Evolutionary conservation across 148 eudicot genomes (phyloP), one percentile per base, ranked within the genome.

Genomic region (Cornus suecica): DNA sequence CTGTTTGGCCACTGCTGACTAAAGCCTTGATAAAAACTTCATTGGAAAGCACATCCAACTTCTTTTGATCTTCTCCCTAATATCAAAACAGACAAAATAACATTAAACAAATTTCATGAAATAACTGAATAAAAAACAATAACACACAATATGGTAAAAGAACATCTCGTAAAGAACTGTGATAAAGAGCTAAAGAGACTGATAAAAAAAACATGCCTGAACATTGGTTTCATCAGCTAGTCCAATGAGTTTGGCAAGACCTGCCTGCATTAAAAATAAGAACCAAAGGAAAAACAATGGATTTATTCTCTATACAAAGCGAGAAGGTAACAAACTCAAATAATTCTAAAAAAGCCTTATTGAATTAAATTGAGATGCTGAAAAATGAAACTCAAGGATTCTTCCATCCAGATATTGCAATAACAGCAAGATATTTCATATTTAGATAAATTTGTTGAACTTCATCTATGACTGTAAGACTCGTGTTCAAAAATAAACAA

Each of bases 31-130:
- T 69, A 63, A 95, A 92, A 72, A 92, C 99, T 74, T 95, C 94
- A 85, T 95, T 95, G 14, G 99, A 95, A 60, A 95, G 89, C 77
- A 95, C 94, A 80, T 95, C 99, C 23, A 95, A 79, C 80, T 95
- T 95, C 93, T 95, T 94, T 80, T 95, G 99, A 73, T 95, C 99
- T 82, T 94, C 99, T 56, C 99, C 99, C 99, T 94, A 74, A 5
- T 75, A 30, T 31, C 48, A 58, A 28, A 69, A 70, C 60, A 56
- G 22, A 22, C 30, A 70, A 70, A 28, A 31, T 72, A 61, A 34
- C 15, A 32, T 32, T 5, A 32, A 32, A 32, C 34, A 32, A 32
- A 32, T 32, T 2, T 32, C 34, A 32, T 32, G 34, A 32, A 32
- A 32, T 2, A 32, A 32, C 60, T 4, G 0, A 14, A 28, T 42